Evolutionary conservation across 2,329 filamentous ascomycete species (phyloP).

Genomic region (Diplodia scrobiculata): DNA sequence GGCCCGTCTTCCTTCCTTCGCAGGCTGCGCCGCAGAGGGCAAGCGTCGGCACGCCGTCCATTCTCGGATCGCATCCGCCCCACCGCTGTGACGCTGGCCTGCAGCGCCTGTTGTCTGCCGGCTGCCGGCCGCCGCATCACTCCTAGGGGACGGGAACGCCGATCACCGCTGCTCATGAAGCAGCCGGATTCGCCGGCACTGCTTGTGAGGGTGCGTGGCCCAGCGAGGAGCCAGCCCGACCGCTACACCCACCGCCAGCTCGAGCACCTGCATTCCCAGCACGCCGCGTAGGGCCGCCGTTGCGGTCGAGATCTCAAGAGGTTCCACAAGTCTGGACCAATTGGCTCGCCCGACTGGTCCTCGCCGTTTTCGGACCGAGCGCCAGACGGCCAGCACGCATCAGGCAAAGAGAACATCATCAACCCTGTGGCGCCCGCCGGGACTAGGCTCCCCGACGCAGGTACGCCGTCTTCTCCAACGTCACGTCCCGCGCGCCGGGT

Average conservation of each 20-base stretch:
- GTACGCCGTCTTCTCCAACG: background rate
- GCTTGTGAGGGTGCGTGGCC: no score
- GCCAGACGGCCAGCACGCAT: background rate
- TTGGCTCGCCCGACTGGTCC: background rate
- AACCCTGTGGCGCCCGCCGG: background rate
- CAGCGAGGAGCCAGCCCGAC: no score
- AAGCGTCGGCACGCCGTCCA: background rate
- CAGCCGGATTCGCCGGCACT: background rate
- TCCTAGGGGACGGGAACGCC: background rate
- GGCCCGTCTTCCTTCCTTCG: background rate
- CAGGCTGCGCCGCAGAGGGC: background rate
- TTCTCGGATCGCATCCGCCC: conserved; percentile 13
- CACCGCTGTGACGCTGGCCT: conserved; percentile 14
- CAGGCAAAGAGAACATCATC: background rate
- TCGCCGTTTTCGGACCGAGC: conserved; percentile 18
- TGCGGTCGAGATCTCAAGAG: background rate
- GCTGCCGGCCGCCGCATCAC: conserved; percentile 3
- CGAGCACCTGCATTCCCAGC: no score
- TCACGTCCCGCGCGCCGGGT: background rate
- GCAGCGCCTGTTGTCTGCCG: background rate
- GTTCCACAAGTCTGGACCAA: conserved; percentile 5
- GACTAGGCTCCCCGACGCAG: background rate
- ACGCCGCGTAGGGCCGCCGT: background rate
- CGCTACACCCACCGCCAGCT: no score
- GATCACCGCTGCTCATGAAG: background rate